Evolutionary conservation across 257 asterid species (phyloP).

Genomic region (Ligustrum vulgare): DNA sequence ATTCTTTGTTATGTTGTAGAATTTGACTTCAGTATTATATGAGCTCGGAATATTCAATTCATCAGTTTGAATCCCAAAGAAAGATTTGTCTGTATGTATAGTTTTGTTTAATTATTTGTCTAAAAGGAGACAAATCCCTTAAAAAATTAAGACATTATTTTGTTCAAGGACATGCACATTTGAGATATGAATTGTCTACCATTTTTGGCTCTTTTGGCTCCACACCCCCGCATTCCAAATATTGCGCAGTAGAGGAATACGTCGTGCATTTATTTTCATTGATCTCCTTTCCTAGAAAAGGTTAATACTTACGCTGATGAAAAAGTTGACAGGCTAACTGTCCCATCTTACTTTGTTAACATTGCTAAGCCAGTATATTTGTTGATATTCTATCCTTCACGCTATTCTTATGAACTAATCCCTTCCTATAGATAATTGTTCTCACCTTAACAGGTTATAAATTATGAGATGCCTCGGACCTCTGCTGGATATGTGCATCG

Average conservation of each 20-base stretch:
- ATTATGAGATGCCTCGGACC: constrained; percentile 84
- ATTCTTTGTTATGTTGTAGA: constrained; percentile 8
- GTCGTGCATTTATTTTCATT: neutral
- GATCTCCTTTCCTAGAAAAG: neutral
- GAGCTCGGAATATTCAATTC: neutral
- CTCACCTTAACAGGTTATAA: constrained; percentile 59
- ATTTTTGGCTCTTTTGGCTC: neutral
- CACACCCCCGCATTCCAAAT: neutral
- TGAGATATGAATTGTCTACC: neutral
- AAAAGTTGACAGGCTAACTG: neutral
- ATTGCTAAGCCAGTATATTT: neutral
- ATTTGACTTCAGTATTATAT: constrained; percentile 8
- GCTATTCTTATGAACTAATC: neutral
- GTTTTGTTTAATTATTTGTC: neutral
- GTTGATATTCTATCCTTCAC: neutral
- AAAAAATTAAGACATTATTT: neutral
- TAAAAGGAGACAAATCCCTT: neutral
- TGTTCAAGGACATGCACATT: neutral
- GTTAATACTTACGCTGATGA: neutral
- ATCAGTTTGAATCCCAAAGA: neutral
- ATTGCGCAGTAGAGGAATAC: neutral
- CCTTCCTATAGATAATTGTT: constrained; percentile 8
- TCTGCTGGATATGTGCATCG: constrained; percentile 96
- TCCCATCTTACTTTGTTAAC: neutral
- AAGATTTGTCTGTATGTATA: neutral